Conservation (phyloP, 495 filamentous ascomycete genomes). For the Penicillium coprophilum region DNA sequence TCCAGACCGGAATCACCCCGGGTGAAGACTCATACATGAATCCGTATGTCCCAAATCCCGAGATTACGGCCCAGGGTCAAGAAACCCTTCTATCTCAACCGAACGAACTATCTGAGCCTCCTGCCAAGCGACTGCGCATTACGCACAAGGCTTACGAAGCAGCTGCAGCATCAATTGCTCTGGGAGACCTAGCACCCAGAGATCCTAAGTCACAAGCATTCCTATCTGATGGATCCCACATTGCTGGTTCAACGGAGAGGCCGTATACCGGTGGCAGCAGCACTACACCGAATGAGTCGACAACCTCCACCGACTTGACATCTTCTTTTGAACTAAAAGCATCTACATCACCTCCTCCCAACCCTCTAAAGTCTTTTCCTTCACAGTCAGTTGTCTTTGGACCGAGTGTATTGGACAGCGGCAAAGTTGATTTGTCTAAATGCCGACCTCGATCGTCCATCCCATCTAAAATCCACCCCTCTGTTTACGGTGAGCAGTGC, state of each 20-base stretch:
- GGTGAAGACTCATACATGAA: constrained; percentile 19
- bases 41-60: constrained; percentile 10
- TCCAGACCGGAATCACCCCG: constrained; percentile 13
- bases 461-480: constrained; percentile 66
- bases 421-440: constrained; percentile 29
- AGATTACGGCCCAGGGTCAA: constrained; percentile 4
- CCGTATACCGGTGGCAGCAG: constrained; percentile 22
- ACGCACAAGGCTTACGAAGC: constrained; percentile 14
- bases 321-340: constrained; percentile 27
- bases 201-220: neutral
- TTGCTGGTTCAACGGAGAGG: constrained; percentile 9
- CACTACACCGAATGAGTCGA: constrained; percentile 32
- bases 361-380: constrained; percentile 16
- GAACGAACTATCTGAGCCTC: constrained; percentile 15
- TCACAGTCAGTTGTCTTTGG: constrained; percentile 18
- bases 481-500: constrained; percentile 83
- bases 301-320: constrained; percentile 30
- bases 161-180: constrained; percentile 5
- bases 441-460: constrained; percentile 73
- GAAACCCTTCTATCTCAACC: neutral
- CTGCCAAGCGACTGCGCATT: constrained; percentile 21
- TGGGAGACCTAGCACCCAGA: neutral
- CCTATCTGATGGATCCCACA: constrained; percentile 7
- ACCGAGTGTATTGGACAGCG: constrained; percentile 19
- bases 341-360: constrained; percentile 34